Base-by-base conservation (phyloP, 306 rosid genomes). In the Rubus parviflorus region DNA sequence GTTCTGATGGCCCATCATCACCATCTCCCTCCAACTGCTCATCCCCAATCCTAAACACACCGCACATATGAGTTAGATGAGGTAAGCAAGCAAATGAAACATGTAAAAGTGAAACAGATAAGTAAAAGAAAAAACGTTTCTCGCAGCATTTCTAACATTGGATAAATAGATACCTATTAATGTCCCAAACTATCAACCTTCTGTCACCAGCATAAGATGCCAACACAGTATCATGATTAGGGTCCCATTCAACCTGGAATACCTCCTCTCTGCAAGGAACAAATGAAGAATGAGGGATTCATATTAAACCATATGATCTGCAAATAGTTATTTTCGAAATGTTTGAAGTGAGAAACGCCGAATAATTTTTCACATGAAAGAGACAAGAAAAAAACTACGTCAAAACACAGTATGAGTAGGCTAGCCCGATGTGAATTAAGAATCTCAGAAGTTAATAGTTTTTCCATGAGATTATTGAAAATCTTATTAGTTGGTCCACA, bases 171-270 rank as follows among this genome's bases (percentile, higher is more conserved):
- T 87, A 93, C 98, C 96, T 91, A 89, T 84, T 90, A 70, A 95
- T 97, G 84, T 95, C 97, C 97, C 99, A 95, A 81, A 95, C 94
- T 87, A 89, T 92, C 75, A 92, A 80, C 87, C 99, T 87, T 84
- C 97, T 85, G 69, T 95, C 97, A 72, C 87, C 96, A 45, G 90
- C 90, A 70, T 96, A 90, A 14, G 99, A 92, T 54, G 97, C 99
- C 86, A 95, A 83, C 25, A 95, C 90, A 0, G 91, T 75, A 70
- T 95, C 97, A 6, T 92, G 99, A 80, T 89, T 88, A 17, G 97
- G 99, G 87, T 95, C 99, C 97, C 99, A 95, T 80, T 95, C 99
- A 42, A 95, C 97, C 89, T 95, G 97, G 85, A 83, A 92, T 15
- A 95, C 99, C 75, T 93, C 97, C 80, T 95, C 99, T 74, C 99